Conservation (phyloP, 192 early-diverging fungal species). For the Podila epigama region DNA sequence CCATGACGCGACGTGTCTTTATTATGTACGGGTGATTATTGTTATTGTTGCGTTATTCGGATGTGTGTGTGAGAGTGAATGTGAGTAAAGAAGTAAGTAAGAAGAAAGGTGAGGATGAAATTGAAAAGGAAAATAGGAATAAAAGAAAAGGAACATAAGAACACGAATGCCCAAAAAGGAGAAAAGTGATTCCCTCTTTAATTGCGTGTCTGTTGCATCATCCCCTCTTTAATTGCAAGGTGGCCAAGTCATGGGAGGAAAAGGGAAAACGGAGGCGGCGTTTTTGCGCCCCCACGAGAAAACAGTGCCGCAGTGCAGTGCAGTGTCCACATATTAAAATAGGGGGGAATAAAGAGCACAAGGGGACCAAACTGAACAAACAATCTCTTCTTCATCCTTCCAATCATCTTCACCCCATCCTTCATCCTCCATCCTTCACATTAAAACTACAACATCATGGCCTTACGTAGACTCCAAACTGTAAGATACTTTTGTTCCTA, state of each 20-base stretch:
- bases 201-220: background rate
- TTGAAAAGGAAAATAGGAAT: background rate
- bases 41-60: no score
- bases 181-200: background rate
- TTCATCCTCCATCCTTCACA: background rate
- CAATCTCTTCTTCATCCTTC: background rate
- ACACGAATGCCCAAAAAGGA: background rate
- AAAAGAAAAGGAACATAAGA: background rate
- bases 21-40: background rate
- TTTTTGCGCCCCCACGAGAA: background rate
- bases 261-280: no score
- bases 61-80: background rate
- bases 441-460: conserved; percentile 18
- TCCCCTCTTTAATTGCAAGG: background rate
- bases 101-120: background rate
- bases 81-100: background rate
- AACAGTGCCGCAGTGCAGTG: no score
- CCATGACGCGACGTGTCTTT: no score
- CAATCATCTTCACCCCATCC: background rate
- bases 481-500: no score
- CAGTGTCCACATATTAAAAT: no score
- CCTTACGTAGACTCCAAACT: conserved; percentile 41
- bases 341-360: no score
- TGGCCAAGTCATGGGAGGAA: background rate
- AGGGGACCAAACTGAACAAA: no score